Evolutionary conservation across 129 eudicot species (phyloP).

Genomic region (Helianthus annuus): DNA sequence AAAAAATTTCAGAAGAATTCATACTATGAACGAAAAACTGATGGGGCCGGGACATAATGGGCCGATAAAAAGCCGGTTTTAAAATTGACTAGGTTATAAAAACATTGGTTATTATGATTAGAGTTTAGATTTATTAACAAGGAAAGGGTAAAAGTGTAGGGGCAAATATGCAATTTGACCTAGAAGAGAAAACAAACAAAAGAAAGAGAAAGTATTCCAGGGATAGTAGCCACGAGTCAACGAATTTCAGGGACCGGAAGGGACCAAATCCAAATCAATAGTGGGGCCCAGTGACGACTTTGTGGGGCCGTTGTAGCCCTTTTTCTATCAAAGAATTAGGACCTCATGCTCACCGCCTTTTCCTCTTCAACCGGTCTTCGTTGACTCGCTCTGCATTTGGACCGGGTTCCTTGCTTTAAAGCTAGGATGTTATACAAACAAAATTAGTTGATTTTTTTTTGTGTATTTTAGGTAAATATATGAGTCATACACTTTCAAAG

Average conservation of each 20-base stretch:
- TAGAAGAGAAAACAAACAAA: neutral
- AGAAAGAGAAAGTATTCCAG: constrained; percentile 16
- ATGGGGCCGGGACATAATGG: no score
- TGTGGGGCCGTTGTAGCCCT: constrained; percentile 10
- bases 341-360: constrained; percentile 24
- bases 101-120: no score
- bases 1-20: no score
- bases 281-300: constrained; percentile 41
- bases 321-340: neutral
- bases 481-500: no score
- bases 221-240: constrained; percentile 32
- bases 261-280: constrained; percentile 9
- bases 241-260: constrained; percentile 32
- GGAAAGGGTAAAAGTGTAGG: no score
- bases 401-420: constrained; percentile 1
- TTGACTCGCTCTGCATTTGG: constrained; percentile 27
- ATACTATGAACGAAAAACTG: no score
- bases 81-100: no score
- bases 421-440: no score
- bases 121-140: no score
- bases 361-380: constrained; percentile 27
- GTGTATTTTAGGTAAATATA: no score
- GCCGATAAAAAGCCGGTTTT: no score
- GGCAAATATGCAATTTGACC: neutral
- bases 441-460: no score